Percentiles rank a stretch among this genome's conserved stretches.
Evolutionary conservation across 164 flowering plant genomes (phyloP).

Genomic region (Santalum album): DNA sequence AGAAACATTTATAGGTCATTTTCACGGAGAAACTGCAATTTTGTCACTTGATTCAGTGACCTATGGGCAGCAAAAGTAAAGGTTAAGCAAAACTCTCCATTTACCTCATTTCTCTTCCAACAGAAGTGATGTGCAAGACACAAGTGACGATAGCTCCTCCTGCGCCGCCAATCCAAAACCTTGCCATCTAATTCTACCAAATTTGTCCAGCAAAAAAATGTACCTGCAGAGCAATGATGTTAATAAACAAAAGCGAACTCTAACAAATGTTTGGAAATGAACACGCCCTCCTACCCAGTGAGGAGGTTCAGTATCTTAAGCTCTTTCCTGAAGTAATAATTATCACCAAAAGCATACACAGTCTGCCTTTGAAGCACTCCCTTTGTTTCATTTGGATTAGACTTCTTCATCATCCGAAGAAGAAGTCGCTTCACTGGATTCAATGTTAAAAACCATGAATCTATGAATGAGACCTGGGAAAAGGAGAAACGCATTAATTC

Average conservation of each 20-base stretch:
- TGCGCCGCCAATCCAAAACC: conserved; percentile 73
- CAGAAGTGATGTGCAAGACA: conserved; percentile 63
- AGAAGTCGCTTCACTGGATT: conserved; percentile 62
- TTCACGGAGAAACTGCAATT: no score
- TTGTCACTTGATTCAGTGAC: no score
- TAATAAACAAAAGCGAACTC: background rate
- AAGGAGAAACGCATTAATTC: background rate
- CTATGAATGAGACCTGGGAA: conserved; percentile 77
- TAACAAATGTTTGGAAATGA: background rate
- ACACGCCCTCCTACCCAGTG: conserved; percentile 53
- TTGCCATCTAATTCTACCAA: conserved; percentile 95
- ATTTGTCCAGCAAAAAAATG: conserved; percentile 66
- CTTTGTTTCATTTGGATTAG: conserved; percentile 26
- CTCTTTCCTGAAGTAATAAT: conserved; percentile 88
- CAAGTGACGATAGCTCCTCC: conserved; percentile 70
- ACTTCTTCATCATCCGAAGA: conserved; percentile 60
- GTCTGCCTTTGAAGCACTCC: conserved; percentile 45
- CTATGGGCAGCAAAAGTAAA: no score
- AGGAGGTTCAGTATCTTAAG: conserved; percentile 91
- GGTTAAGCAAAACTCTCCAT: background rate
- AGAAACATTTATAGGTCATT: no score
- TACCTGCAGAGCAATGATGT: conserved; percentile 46
- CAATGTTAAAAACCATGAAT: conserved; percentile 68
- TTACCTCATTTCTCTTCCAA: conserved; percentile 49
- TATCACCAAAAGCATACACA: conserved; percentile 88